phyloP scores from a whole-genome alignment of 164 flowering plant genomes.

The Kalanchoe fedtschenkoi region DNA sequence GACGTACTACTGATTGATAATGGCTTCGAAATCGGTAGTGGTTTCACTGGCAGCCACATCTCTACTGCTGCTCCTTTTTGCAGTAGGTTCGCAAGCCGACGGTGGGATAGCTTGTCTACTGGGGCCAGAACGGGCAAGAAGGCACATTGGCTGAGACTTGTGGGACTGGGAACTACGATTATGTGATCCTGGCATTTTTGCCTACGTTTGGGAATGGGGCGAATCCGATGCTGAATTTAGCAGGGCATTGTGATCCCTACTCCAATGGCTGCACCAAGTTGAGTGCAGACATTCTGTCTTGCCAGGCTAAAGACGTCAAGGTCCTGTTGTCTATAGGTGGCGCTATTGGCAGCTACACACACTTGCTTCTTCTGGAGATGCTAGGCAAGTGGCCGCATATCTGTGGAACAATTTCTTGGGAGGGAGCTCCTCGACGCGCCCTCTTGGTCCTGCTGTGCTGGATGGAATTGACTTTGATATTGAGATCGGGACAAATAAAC shows the following conservation, averaged over 20 bases:
- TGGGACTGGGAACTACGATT: background rate
- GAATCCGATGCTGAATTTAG: background rate
- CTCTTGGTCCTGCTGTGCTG: background rate
- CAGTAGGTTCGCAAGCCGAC: background rate
- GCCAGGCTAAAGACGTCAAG: constrained; percentile 1
- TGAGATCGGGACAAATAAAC: background rate
- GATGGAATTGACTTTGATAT: constrained; percentile 4
- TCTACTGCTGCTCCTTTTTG: background rate
- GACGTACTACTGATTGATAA: too few species aligned
- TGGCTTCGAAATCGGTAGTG: too few species aligned
- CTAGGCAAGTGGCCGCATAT: background rate
- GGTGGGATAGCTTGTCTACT: background rate
- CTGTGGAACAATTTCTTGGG: constrained; percentile 5
- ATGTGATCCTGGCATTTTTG: constrained; percentile 1
- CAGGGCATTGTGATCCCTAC: constrained; percentile 2
- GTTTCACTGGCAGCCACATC: too few species aligned
- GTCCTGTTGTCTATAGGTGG: background rate
- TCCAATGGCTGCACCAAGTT: constrained; percentile 1
- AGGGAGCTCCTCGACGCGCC: background rate
- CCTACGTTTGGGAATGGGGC: background rate
- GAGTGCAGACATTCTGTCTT: background rate
- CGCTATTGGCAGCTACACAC: too few species aligned
- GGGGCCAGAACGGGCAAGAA: constrained; percentile 2
- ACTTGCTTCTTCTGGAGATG: constrained; percentile 1
- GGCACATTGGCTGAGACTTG: constrained; percentile 5